Conservation (phyloP, 345 rosid species). For the Eucalyptus polyanthemos region DNA sequence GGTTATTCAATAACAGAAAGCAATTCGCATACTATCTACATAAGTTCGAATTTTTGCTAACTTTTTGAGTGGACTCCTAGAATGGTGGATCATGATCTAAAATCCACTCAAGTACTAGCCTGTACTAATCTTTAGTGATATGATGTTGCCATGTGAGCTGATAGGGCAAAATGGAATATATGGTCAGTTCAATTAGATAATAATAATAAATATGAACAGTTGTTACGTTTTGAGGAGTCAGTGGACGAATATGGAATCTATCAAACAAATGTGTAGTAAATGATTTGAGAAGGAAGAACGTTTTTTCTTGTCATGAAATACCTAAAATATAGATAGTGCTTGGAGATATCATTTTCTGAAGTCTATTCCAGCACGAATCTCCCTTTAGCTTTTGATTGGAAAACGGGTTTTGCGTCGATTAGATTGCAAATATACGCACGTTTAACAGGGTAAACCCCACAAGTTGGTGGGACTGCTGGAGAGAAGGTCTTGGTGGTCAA, state of each 20-base stretch:
- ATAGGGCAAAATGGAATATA: not conserved
- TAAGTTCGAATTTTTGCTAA: not conserved
- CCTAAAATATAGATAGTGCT: not conserved
- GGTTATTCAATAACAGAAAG: not conserved
- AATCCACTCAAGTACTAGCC: not conserved
- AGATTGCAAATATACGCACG: no score
- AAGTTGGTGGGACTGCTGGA: no score
- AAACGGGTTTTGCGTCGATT: not conserved
- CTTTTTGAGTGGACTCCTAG: not conserved
- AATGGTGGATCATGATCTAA: not conserved
- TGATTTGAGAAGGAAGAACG: not conserved
- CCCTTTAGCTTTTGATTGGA: not conserved
- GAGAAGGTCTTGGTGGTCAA: no score
- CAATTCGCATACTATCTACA: not conserved
- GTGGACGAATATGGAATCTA: not conserved
- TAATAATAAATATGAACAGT: not conserved
- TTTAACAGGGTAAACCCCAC: no score
- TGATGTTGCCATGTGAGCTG: not conserved
- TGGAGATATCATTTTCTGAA: not conserved
- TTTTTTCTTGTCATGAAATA: not conserved
- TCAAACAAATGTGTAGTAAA: not conserved
- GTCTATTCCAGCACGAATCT: not conserved
- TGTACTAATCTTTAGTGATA: not conserved
- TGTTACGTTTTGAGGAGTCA: not conserved
- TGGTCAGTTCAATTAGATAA: not conserved